Evolutionary conservation across 2,329 filamentous ascomycete genomes (phyloP).

Genomic region (Lithohypha guttulata): DNA sequence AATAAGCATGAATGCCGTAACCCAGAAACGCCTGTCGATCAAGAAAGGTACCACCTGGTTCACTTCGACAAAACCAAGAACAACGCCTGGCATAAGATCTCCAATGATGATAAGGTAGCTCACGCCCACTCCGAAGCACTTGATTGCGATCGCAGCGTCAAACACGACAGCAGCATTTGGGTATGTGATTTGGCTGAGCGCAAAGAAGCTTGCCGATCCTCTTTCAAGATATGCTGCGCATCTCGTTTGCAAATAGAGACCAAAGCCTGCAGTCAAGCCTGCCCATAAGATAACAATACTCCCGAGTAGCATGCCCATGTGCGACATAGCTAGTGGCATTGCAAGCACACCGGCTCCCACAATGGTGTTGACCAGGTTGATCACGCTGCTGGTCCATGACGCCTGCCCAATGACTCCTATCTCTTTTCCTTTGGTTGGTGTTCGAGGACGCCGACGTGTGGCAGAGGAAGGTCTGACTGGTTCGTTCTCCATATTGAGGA

Average conservation of each 20-base stretch:
- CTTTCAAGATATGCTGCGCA: slow-evolving; percentile 89
- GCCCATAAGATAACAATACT: slow-evolving; percentile 83
- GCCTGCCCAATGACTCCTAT: slow-evolving; percentile 59
- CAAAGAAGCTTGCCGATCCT: slow-evolving; percentile 83
- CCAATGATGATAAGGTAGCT: slow-evolving; percentile 98
- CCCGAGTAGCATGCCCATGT: slow-evolving; percentile 86
- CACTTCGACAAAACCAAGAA: slow-evolving; percentile 62
- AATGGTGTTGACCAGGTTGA: slow-evolving; percentile 96
- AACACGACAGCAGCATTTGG: slow-evolving; percentile 93
- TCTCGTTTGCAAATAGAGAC: slow-evolving; percentile 85
- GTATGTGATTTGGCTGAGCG: slow-evolving; percentile 93
- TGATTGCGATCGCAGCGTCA: slow-evolving; percentile 89
- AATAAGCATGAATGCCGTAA: slow-evolving; percentile 82
- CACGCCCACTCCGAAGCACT: slow-evolving; percentile 94
- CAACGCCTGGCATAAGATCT: slow-evolving; percentile 92
- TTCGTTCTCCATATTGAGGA: slow-evolving; percentile 7
- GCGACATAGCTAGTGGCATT: slow-evolving; percentile 89
- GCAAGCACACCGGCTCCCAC: slow-evolving; percentile 89
- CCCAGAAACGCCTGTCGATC: slow-evolving; percentile 89
- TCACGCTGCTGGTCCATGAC: slow-evolving; percentile 78
- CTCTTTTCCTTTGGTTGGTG: slow-evolving; percentile 46
- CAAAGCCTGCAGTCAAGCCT: slow-evolving; percentile 76
- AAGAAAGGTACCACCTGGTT: slow-evolving; percentile 60
- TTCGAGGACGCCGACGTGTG: slow-evolving; percentile 15
- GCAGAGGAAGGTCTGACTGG: slow-evolving; percentile 16